Evolutionary conservation across 139 green algal species (phyloP), one percentile per base, ranked within the genome.

Genomic region (Micractinium conductrix): DNA sequence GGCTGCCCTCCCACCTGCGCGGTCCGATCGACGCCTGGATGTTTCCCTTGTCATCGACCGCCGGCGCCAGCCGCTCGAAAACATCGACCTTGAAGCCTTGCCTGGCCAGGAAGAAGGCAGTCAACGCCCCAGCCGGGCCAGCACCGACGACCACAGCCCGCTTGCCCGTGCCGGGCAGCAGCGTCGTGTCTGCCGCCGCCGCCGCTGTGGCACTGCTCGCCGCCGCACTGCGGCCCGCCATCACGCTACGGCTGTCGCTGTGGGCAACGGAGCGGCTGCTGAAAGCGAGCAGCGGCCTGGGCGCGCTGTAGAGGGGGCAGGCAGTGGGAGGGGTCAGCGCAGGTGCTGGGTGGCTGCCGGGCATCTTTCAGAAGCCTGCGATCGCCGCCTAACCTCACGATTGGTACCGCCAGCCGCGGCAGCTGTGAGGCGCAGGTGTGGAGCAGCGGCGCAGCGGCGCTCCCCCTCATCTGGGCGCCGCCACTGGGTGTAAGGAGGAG

Each of bases 11-110:
- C 24, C 30, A 72, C 65, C 65, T 72, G 28, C 78, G 78, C 6
- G 62, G 43, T 7, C 78, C 78, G n/a, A 84, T 84, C 62, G 43
- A 76, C 62, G 78, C 78, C n/a, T 65, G 78, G 43, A 65, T 43
- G 6, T 76, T 75, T 43, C 78, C 78, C 19, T 75, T 22, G 3
- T 45, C 62, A 8, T 75, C 78, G n/a, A 84, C 62, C 63, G 67
- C n/a, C 14, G 78, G 78, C 7, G 78, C 63, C 62, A 75, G 63
- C n/a, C 33, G 30, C 43, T 84, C 76, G 58, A 82, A 82, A 1
- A 82, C 76, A 16, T 82, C 76, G 12, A 82, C 65, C 65, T 72
- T 72, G 65, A 72, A 72, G 7, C 65, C 65, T 38, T 82, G 76
- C 55, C 58, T 72, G 28, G 76, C 76, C 58, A 82, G 76, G 24